Percentiles rank a stretch among this genome's conserved stretches.
These are phyloP conservation scores for Pyricularia pennisetigena DNA, from an alignment of 2,329 filamentous ascomycete genomes.

Conservation along the genomic window DNA sequence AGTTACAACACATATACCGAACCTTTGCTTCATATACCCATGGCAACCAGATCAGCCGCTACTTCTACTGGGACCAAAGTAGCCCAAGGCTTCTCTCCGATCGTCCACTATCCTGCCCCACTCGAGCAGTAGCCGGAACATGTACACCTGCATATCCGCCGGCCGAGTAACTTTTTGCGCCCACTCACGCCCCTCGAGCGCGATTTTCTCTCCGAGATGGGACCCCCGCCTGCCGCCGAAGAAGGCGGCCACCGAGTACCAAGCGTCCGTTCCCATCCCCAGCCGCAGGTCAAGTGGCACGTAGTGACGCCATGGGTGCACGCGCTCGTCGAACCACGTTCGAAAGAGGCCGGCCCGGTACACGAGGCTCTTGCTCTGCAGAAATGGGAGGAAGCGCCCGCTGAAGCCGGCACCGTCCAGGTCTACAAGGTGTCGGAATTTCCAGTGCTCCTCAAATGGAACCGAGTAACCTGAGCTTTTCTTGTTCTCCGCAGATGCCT, in stretches of 20 bases:
- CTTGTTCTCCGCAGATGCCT: not conserved
- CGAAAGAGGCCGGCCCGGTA: conserved; percentile 52
- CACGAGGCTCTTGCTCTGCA: conserved; percentile 39
- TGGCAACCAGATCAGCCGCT: not conserved
- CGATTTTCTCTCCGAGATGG: conserved; percentile 37
- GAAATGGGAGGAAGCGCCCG: conserved; percentile 39
- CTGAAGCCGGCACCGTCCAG: conserved; percentile 45
- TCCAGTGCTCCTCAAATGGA: conserved; percentile 25
- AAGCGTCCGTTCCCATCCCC: conserved; percentile 12
- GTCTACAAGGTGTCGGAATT: conserved; percentile 46
- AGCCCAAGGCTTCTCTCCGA: conserved; percentile 24
- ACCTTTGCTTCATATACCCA: not conserved
- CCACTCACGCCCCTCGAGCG: conserved; percentile 42
- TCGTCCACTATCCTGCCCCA: conserved; percentile 32
- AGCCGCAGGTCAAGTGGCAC: conserved; percentile 45
- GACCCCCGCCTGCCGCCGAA: conserved; percentile 12
- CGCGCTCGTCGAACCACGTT: conserved; percentile 54
- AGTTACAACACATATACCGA: not conserved
- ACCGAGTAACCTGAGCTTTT: conserved; percentile 6
- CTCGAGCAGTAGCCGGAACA: conserved; percentile 41
- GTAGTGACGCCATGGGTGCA: conserved; percentile 54
- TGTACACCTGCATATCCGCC: conserved; percentile 50
- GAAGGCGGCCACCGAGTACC: conserved; percentile 16
- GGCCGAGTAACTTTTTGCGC: conserved; percentile 40
- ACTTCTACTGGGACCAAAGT: conserved; percentile 5